Evolutionary conservation across 371 early-diverging fungal genomes (phyloP).

Genomic region (Mortierella sp.): DNA sequence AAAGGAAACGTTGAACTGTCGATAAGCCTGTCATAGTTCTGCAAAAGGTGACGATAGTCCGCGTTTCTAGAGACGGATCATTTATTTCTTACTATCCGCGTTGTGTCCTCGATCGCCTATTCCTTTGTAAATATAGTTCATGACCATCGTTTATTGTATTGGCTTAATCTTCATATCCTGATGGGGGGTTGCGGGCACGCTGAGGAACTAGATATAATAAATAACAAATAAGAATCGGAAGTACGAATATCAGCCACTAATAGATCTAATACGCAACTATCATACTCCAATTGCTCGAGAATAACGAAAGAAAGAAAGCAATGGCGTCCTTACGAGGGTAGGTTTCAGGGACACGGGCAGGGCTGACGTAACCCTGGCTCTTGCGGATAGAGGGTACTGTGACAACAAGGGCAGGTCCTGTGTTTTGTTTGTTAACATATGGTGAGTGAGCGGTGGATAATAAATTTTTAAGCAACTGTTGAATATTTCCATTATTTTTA

Average conservation of each 20-base stretch:
- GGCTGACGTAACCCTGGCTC: conserved; percentile 39
- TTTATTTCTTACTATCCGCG: too few relatives aligned
- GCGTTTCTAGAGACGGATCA: too few relatives aligned
- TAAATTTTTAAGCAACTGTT: too few relatives aligned
- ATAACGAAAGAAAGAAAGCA: neutral
- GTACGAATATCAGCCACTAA: neutral
- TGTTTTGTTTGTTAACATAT: neutral
- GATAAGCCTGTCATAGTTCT: too few relatives aligned
- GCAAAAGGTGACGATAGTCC: too few relatives aligned
- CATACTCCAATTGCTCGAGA: neutral
- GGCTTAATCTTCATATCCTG: conserved; percentile 54
- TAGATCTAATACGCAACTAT: neutral
- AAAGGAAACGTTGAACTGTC: too few relatives aligned
- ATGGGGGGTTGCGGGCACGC: conserved; percentile 54
- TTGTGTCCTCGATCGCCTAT: too few relatives aligned
- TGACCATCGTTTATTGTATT: neutral
- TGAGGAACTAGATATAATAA: conserved; percentile 31
- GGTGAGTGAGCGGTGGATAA: too few relatives aligned
- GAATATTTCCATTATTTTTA: too few relatives aligned
- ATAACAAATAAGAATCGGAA: neutral
- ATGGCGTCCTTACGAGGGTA: conserved; percentile 40
- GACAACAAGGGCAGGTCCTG: conserved; percentile 49
- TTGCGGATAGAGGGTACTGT: conserved; percentile 52
- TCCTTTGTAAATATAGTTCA: too few relatives aligned
- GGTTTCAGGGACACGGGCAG: conserved; percentile 50